These are phyloP conservation scores for Carex scoparia DNA, from an alignment of 176 grass and related monocot species.

Conservation along the genomic window DNA sequence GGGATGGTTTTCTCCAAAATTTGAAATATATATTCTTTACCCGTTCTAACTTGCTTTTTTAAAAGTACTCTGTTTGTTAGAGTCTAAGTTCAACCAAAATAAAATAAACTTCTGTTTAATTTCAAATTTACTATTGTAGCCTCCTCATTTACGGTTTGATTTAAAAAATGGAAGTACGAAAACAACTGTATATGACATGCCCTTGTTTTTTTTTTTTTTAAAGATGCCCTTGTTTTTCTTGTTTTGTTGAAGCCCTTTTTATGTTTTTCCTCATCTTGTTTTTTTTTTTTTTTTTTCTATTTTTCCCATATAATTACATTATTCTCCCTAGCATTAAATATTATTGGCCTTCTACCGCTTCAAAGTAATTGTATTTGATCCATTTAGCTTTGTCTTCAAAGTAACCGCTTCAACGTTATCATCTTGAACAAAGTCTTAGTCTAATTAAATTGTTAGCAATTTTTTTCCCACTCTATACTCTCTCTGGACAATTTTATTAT, in stretches of 20 bases:
- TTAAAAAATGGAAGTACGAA: neutral
- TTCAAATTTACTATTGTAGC: neutral
- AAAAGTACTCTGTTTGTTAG: neutral
- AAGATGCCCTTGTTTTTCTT: neutral
- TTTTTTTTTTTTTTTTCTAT: no score
- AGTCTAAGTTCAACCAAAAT: neutral
- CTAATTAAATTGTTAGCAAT: neutral
- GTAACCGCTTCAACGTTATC: neutral
- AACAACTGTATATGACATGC: neutral
- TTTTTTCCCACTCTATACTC: neutral
- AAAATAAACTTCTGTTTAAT: neutral
- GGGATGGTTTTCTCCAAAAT: neutral
- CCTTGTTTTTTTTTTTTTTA: neutral
- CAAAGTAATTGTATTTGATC: neutral
- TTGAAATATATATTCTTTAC: neutral
- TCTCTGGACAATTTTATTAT: neutral
- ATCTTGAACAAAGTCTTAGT: neutral
- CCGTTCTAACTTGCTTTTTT: neutral
- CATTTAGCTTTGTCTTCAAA: no score
- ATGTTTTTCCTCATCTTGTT: neutral
- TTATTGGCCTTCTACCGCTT: no score
- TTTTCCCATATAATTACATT: no score
- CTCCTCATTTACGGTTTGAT: neutral
- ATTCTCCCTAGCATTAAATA: no score
- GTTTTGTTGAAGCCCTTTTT: neutral